Conservation (phyloP, 208 protist genomes). For the Trypanosoma platydactyli region DNA sequence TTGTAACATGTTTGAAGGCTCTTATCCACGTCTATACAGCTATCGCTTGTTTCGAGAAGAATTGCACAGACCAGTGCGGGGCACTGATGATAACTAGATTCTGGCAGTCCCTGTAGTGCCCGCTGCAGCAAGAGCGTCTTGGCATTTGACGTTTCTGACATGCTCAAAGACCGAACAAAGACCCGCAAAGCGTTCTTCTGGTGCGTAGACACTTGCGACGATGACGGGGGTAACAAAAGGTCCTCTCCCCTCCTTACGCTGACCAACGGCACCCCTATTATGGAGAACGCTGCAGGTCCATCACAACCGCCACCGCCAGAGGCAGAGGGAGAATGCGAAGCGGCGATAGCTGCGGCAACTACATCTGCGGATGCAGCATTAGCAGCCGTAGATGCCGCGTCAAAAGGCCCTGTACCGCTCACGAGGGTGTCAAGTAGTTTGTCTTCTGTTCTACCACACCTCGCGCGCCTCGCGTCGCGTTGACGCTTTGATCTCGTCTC, state of each 20-base stretch:
- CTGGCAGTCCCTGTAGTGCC: slow-evolving; percentile 28
- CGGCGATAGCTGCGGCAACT: neutral
- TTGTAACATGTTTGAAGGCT: slow-evolving; percentile 43
- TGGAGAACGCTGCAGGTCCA: slow-evolving; percentile 11
- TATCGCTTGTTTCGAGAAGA: slow-evolving; percentile 47
- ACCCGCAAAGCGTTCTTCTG: slow-evolving; percentile 18
- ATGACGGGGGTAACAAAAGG: slow-evolving; percentile 7
- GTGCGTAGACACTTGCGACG: slow-evolving; percentile 7
- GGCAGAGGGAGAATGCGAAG: neutral
- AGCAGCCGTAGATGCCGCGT: neutral
- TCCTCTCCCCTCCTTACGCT: slow-evolving; percentile 22
- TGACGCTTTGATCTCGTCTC: slow-evolving; percentile 21
- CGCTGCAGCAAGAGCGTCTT: slow-evolving; percentile 49
- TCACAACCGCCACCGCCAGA: neutral
- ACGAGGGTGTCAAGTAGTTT: slow-evolving; percentile 25
- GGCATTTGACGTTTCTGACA: slow-evolving; percentile 40
- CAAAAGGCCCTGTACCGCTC: neutral
- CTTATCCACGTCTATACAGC: slow-evolving; percentile 46
- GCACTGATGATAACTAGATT: slow-evolving; percentile 31
- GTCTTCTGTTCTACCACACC: slow-evolving; percentile 14
- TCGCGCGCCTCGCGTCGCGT: slow-evolving; percentile 14
- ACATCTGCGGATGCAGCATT: neutral
- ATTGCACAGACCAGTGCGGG: slow-evolving; percentile 47
- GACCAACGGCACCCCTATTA: slow-evolving; percentile 33
- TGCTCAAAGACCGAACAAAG: slow-evolving; percentile 35